A percentile compares a stretch with the other conserved stretches of the same genome.
phyloP scores from a whole-genome alignment of 495 filamentous ascomycete genomes.

The Aspergillus bertholletiae region DNA sequence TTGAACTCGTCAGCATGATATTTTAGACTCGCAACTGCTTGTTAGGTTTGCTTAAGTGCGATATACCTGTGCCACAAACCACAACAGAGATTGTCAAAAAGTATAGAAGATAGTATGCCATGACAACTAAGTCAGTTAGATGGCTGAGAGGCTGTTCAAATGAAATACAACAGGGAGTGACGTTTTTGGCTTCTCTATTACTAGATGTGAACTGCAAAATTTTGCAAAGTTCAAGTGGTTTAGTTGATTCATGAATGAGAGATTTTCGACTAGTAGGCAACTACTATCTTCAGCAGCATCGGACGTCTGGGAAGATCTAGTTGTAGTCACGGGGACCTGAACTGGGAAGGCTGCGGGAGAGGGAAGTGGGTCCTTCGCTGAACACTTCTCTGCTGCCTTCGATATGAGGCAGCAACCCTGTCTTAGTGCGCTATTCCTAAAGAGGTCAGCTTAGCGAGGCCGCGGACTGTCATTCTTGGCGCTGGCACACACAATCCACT shows the following conservation, averaged over 20 bases:
- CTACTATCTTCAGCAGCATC: constrained; percentile 6
- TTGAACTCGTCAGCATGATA: constrained; percentile 15
- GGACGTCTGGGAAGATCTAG: background rate
- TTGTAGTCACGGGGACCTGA: background rate
- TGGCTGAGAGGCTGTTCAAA: background rate
- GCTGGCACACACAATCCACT: constrained; percentile 32
- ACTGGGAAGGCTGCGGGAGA: constrained; percentile 6
- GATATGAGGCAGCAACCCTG: constrained; percentile 11
- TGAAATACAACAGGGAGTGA: background rate
- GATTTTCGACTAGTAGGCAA: constrained; percentile 1
- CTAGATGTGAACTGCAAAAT: no score
- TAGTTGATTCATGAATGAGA: background rate
- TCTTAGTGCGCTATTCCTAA: constrained; percentile 30
- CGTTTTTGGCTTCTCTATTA: background rate
- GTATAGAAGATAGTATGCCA: constrained; percentile 77
- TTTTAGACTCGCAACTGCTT: background rate
- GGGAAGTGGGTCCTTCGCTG: constrained; percentile 5
- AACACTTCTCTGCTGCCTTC: constrained; percentile 5
- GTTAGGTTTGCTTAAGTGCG: background rate
- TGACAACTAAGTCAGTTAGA: constrained; percentile 22
- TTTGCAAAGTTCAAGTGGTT: background rate
- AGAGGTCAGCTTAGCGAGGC: constrained; percentile 42
- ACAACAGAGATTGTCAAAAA: constrained; percentile 61
- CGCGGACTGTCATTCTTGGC: constrained; percentile 25
- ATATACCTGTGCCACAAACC: constrained; percentile 56